Base-by-base conservation (phyloP, 1,139 yeast species). In the Torulaspora globosa region DNA sequence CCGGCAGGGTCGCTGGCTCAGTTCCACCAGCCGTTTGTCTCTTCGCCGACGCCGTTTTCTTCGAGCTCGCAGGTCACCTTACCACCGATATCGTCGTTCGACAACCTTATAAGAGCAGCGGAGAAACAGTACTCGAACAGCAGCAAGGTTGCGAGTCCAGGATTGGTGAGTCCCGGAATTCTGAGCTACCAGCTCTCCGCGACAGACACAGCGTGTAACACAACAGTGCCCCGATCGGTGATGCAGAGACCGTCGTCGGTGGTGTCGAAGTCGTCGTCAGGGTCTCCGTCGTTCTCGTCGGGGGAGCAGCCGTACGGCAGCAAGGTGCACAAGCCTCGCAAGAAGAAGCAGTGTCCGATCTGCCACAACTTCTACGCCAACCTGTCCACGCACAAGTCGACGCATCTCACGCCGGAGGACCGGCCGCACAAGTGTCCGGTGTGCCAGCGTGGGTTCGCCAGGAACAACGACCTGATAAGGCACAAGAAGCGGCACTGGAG, bases 401-500 rank as follows among this genome's bases (percentile, higher is more conserved):
- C 92, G 14, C 96, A 89, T 63, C 66, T 84, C 44, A 80, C 82
- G 46, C 85, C 85, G 23, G 78, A 82, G 35, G 74, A 81, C 29
- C 74, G 95, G 48, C 95, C 95, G 0, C 90, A 83, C 62, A 72
- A 80, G 41, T 89, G 97, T 66, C 72, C 78, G 43, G 77, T 80
- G 36, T 89, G 97, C 65, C 74, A 76, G 40, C 76, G 96, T 47
- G 95, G 95, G 2, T 89, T 89, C 69, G 88, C 95, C 12, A 73
- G 97, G 51, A 84, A 92, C 35, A 89, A 89, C 63, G 97, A 89
- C 66, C 70, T 89, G 52, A 77, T 82, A 56, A 74, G 97, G 53
- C 97, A 89, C 64, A 79, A 81, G 54, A 87, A 86, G 66, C 78
- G 92, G 50, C 97, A 89, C 66, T 78, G 88, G 78, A 81, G 82